Evolutionary conservation across 345 rosid species (phyloP).

Genomic region (Microcos paniculata): DNA sequence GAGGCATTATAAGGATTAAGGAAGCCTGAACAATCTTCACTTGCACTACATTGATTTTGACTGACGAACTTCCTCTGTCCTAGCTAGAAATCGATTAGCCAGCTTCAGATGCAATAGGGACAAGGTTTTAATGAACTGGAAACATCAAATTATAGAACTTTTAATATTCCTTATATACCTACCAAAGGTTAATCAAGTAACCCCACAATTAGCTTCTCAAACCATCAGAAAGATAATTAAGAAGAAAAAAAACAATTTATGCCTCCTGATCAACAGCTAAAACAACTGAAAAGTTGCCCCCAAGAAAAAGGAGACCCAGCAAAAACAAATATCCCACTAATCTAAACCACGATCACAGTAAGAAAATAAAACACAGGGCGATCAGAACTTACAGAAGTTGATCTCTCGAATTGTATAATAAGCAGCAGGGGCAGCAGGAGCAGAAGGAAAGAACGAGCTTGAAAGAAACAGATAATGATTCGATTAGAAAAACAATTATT

Average conservation of each 20-base stretch:
- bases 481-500: not conserved
- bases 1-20: not conserved
- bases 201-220: slow-evolving; percentile 14
- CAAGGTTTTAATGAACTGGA: not conserved
- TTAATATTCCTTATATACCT: not conserved
- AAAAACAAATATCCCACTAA: not conserved
- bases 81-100: not conserved
- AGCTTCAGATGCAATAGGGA: not conserved
- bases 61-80: not conserved
- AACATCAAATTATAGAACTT: not conserved
- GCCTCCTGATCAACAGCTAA: not conserved
- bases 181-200: slow-evolving; percentile 13
- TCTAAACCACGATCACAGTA: not conserved
- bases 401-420: slow-evolving; percentile 3
- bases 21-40: not conserved
- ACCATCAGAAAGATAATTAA: not conserved
- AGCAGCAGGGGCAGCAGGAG: slow-evolving; percentile 2
- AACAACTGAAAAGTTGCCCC: not conserved
- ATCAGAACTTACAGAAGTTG: slow-evolving; percentile 11
- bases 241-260: not conserved
- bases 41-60: not conserved
- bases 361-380: not conserved
- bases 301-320: not conserved
- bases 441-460: not conserved
- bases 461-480: slow-evolving; percentile 7